Evolutionary conservation across 2,329 filamentous ascomycete species (phyloP), one percentile per base, ranked within the genome.

Genomic region (Chrysoporthe deuterocubensis): DNA sequence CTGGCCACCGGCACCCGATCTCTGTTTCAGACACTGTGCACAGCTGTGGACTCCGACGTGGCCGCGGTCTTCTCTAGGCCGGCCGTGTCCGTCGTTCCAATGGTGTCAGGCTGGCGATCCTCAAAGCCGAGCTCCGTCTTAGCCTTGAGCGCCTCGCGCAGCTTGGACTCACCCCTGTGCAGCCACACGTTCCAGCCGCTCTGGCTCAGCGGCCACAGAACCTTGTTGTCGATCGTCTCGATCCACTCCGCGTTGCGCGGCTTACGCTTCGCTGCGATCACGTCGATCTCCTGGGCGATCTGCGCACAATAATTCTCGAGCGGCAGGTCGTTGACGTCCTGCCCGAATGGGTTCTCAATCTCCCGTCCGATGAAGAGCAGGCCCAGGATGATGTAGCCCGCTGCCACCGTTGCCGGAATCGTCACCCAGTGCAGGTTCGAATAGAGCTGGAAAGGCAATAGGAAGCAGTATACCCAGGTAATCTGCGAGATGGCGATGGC

Each of bases 401-500:
- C 88, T 4, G 76, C 82, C 42, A 92, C 81, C 43, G 87, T 88
- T 18, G 85, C 90, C 0, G 90, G 90, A 69, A 93, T 92, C 1
- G 90, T 89, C 67, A 92, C 82, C 89, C 89, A 93, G n/a, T 76
- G 71, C 2, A 93, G 83, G 6, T 78, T 75, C 1, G 76, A 73
- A 74, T 84, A 87, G 3, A 93, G 85, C 78, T 94, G 91, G 83
- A 93, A 93, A 1, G 91, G 91, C 13, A 93, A 82, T 60, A 90
- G 81, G 70, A 91, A 80, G 62, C 92, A 87, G 78, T 93, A 94
- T 56, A 92, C 84, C 88, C 90, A 92, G 13, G 91, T 90, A 74
- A 94, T 93, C 76, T 93, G 91, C 8, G 88, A 86, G 74, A 93
- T 92, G 71, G 90, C 87, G 74, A 94, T 93, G 71, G 85, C 87